Evolutionary conservation across 345 rosid genomes (phyloP).

Genomic region (Laguncularia racemosa): DNA sequence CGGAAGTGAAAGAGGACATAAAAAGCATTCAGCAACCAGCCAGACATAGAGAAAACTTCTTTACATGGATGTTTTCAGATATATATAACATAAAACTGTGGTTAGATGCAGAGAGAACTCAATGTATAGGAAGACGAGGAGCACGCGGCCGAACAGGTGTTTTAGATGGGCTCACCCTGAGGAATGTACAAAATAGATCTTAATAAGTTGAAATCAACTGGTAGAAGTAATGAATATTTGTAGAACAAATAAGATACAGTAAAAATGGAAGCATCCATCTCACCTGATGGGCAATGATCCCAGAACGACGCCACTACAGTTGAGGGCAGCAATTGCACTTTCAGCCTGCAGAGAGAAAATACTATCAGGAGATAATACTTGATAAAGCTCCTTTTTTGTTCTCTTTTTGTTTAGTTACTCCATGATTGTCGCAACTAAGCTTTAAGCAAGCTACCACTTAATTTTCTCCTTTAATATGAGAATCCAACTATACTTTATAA

Average conservation of each 20-base stretch:
- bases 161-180: constrained; percentile 98
- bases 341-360: constrained; percentile 56
- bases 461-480: too few species aligned
- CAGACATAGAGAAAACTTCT: constrained; percentile 23
- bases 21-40: constrained; percentile 12
- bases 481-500: too few species aligned
- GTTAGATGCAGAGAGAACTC: constrained; percentile 12
- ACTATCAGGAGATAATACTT: background rate
- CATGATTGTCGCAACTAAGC: too few species aligned
- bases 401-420: too few species aligned
- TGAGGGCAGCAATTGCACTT: constrained; percentile 94
- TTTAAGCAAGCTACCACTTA: too few species aligned
- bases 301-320: constrained; percentile 88
- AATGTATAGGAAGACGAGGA: constrained; percentile 69
- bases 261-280: constrained; percentile 1
- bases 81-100: constrained; percentile 10
- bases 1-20: constrained; percentile 6
- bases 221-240: too few species aligned
- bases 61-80: constrained; percentile 22
- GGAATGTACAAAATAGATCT: background rate
- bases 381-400: too few species aligned
- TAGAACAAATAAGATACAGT: background rate
- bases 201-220: too few species aligned
- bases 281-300: constrained; percentile 91
- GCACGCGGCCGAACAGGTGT: constrained; percentile 92